These are phyloP conservation scores for Porphyra umbilicalis DNA, from an alignment of 31 red algal genomes.

Conservation along the genomic window DNA sequence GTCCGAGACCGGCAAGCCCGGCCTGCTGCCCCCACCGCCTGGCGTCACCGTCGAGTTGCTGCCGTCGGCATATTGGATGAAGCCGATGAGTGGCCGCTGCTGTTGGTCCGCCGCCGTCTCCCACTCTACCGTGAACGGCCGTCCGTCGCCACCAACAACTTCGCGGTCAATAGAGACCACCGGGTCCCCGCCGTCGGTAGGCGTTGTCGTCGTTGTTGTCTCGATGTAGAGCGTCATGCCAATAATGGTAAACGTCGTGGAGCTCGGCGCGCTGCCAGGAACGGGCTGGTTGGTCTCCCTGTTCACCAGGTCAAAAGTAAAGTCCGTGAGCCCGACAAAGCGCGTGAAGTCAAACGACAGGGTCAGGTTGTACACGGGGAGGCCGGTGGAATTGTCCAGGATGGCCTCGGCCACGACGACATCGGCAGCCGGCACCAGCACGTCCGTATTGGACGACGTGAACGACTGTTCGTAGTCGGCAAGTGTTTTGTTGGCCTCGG, in stretches of 20 bases:
- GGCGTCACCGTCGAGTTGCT: neutral
- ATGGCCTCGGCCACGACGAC: conserved; percentile 10
- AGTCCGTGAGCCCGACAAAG: conserved; percentile 23
- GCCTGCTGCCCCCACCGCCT: conserved; percentile 7
- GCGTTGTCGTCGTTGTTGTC: neutral
- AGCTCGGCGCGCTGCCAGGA: neutral
- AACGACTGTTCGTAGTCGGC: conserved; percentile 18
- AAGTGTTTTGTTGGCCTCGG: conserved; percentile 15
- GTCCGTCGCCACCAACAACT: neutral
- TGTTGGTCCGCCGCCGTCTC: neutral
- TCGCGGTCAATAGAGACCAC: neutral
- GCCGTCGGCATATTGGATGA: neutral
- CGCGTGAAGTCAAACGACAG: conserved; percentile 40
- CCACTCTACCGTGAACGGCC: neutral
- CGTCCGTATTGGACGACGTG: conserved; percentile 9
- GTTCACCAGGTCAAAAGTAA: conserved; percentile 27
- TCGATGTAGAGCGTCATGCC: neutral
- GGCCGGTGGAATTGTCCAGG: conserved; percentile 10
- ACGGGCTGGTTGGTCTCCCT: conserved; percentile 5
- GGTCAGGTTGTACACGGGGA: conserved; percentile 44
- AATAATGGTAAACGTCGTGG: neutral
- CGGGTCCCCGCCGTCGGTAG: neutral
- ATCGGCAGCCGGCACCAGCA: conserved; percentile 20
- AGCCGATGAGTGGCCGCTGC: neutral
- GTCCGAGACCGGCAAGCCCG: conserved; percentile 36